These are phyloP conservation scores for Xylariaceae sp. DNA, from an alignment of 2,329 filamentous ascomycete genomes.

Conservation along the genomic window DNA sequence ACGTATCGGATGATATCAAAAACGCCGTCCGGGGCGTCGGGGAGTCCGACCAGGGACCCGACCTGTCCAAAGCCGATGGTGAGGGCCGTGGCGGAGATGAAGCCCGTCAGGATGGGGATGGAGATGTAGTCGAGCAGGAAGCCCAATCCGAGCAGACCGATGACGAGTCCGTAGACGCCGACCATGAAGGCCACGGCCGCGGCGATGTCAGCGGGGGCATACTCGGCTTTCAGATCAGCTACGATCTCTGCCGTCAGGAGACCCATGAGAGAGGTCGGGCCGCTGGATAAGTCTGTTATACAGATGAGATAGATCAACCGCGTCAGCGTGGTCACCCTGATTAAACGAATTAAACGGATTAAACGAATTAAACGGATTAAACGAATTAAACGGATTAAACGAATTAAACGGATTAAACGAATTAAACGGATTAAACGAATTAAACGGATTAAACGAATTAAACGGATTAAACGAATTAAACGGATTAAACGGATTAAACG, in stretches of 20 bases:
- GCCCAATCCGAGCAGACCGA: constrained; percentile 58
- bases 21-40: constrained; percentile 44
- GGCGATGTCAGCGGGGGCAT: constrained; percentile 50
- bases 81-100: constrained; percentile 61
- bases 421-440: too few species aligned
- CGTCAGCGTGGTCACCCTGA: too few species aligned
- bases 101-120: constrained; percentile 57
- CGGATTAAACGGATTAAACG: too few species aligned
- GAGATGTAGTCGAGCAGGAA: constrained; percentile 63
- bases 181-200: constrained; percentile 59
- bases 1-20: constrained; percentile 55
- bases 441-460: too few species aligned
- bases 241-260: constrained; percentile 59
- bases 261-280: constrained; percentile 59
- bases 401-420: too few species aligned
- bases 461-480: too few species aligned
- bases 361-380: too few species aligned
- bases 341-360: too few species aligned
- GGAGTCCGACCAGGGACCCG: constrained; percentile 53
- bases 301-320: not conserved
- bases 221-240: constrained; percentile 45
- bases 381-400: too few species aligned
- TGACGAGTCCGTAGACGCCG: constrained; percentile 52
- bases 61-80: constrained; percentile 62
- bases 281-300: constrained; percentile 50